Evolutionary conservation across 2,329 filamentous ascomycete species (phyloP), one percentile per base, ranked within the genome.

Genomic region (Canariomyces notabilis): DNA sequence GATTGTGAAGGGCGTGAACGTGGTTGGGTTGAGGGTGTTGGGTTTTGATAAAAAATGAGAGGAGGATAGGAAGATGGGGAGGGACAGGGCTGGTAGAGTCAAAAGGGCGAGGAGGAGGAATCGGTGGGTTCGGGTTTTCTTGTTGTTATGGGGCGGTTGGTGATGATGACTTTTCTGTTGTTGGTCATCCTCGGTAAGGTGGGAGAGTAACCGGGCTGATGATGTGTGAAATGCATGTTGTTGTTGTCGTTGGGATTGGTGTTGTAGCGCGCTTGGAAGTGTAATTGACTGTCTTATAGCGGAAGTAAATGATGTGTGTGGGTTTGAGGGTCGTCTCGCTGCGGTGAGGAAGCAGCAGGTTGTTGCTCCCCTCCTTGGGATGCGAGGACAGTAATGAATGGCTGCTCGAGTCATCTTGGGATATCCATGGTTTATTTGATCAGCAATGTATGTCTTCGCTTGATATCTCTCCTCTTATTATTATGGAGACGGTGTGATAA

Each of bases 1-100:
- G 52, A 93, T 75, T 20, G 72, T 77, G 66, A 86, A 90, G 3
- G 79, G 76, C 29, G 75, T 75, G 64, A 89, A 89, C 19, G 70
- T 74, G 46, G 72, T 68, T 12, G 70, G 64, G 66, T 86, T 82
- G 49, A 88, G 73, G 11, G 26, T 29, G 26, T 29, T 29, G 4
- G 56, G 44, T 3, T 26, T 31, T 19, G 22, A 19, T n/a, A 5
- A 9, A 7, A 9, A 21, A 23, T 19, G 37, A 6, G 39, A 23
- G 20, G 1, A 33, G 8, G 35, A 12, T 3, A 11, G 38, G 18
- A 34, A 16, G n/a, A n/a, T n/a, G n/a, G n/a, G n/a, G n/a, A n/a
- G n/a, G n/a, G n/a, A n/a, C n/a, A n/a, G 5, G 9, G 32, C 7
- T 26, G 41, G 29, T 32, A 34, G 8, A 31, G 14, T 3, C 20